Evolutionary conservation across 202 grass and related monocot species (phyloP).

Genomic region (Eragrostis tef): DNA sequence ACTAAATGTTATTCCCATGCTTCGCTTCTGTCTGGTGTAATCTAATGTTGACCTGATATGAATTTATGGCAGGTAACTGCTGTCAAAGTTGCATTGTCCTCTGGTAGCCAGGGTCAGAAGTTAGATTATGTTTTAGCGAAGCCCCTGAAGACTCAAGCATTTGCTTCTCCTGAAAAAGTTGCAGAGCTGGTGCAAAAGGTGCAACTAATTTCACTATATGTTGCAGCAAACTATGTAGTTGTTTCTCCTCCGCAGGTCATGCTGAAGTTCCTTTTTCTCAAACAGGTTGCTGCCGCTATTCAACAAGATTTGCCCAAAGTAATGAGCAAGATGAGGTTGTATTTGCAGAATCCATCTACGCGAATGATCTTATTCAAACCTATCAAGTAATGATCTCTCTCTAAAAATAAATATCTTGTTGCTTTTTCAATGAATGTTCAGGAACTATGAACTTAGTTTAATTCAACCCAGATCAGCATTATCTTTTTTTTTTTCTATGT

Average conservation of each 20-base stretch:
- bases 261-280: constrained; percentile 9
- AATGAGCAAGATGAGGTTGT: constrained; percentile 85
- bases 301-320: constrained; percentile 80
- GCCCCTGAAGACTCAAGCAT: constrained; percentile 86
- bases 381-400: constrained; percentile 73
- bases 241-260: neutral
- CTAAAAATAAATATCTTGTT: too few relatives aligned
- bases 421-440: neutral
- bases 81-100: constrained; percentile 83
- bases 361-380: constrained; percentile 97
- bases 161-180: constrained; percentile 89
- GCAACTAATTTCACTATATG: constrained; percentile 7
- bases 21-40: neutral
- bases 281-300: constrained; percentile 68
- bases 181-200: constrained; percentile 91
- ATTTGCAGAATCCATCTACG: constrained; percentile 94
- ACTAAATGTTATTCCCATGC: constrained; percentile 4
- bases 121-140: constrained; percentile 88
- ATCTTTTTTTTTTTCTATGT: neutral
- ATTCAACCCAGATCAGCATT: neutral
- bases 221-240: constrained; percentile 12
- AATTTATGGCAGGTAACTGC: constrained; percentile 66
- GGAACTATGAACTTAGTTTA: constrained; percentile 2
- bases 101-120: constrained; percentile 76
- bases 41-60: constrained; percentile 39